Evolutionary conservation across 768 basidiomycete species (phyloP).

Genomic region (Polyporus arcularius): DNA sequence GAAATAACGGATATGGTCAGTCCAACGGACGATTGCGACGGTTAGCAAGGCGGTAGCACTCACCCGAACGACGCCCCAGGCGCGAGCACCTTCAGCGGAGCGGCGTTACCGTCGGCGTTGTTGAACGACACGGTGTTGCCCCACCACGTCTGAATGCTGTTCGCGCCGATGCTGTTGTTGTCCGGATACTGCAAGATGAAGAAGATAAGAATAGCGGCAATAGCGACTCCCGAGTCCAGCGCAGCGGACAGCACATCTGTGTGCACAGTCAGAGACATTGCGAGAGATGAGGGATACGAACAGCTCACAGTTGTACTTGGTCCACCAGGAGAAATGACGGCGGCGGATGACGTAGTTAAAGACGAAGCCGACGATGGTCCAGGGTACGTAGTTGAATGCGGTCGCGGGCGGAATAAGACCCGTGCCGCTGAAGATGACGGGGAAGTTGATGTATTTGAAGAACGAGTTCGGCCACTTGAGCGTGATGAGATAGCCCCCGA

Average conservation of each 20-base stretch:
- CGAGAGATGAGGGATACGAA: background rate
- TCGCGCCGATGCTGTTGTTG: slow-evolving; percentile 33
- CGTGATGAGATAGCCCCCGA: slow-evolving; percentile 44
- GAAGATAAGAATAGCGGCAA: slow-evolving; percentile 30
- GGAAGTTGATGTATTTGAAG: slow-evolving; percentile 39
- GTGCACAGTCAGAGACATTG: background rate
- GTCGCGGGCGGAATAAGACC: slow-evolving; percentile 44
- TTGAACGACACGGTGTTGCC: slow-evolving; percentile 38
- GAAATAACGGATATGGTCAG: too few relatives aligned
- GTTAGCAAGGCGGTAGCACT: background rate
- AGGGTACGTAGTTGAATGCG: slow-evolving; percentile 42
- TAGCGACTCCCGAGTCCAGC: slow-evolving; percentile 63
- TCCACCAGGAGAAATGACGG: slow-evolving; percentile 41
- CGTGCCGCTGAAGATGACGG: slow-evolving; percentile 43
- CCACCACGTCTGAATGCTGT: slow-evolving; percentile 39
- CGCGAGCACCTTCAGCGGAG: slow-evolving; percentile 25
- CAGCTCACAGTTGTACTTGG: slow-evolving; percentile 38
- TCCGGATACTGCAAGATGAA: slow-evolving; percentile 37
- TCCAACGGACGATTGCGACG: too few relatives aligned
- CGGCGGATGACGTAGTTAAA: slow-evolving; percentile 41
- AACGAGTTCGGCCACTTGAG: slow-evolving; percentile 64
- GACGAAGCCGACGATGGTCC: slow-evolving; percentile 38
- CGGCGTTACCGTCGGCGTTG: slow-evolving; percentile 32
- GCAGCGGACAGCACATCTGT: slow-evolving; percentile 75
- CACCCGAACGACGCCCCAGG: slow-evolving; percentile 32